Conservation (phyloP, 371 early-diverging fungal species). For the Syncephalastrum contaminatum region DNA sequence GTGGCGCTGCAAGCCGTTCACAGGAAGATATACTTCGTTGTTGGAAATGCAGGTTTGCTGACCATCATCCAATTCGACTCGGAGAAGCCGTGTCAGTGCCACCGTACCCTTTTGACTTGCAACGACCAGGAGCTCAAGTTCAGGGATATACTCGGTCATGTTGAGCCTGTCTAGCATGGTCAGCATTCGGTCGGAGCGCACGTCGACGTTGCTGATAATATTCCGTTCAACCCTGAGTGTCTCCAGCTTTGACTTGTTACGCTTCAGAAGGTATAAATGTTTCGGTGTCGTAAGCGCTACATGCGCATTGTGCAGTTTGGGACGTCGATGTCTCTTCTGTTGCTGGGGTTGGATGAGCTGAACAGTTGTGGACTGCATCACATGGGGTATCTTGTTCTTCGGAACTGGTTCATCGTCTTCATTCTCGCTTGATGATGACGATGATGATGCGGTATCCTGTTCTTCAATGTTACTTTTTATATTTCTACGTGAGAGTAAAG, state of each 20-base stretch:
- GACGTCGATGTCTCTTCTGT: slow-evolving; percentile 11
- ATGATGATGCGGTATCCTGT: too few species aligned
- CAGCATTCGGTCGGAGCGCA: slow-evolving; percentile 33
- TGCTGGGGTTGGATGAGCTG: background rate
- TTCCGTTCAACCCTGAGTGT: slow-evolving; percentile 25
- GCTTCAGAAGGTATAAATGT: slow-evolving; percentile 26
- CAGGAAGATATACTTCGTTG: slow-evolving; percentile 38
- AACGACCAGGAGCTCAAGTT: slow-evolving; percentile 34
- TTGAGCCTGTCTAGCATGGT: slow-evolving; percentile 33
- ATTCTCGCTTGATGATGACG: background rate
- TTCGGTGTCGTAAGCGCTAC: slow-evolving; percentile 35
- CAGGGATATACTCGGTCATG: slow-evolving; percentile 49
- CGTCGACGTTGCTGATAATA: slow-evolving; percentile 26
- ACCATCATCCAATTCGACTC: slow-evolving; percentile 30
- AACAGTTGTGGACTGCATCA: slow-evolving; percentile 5
- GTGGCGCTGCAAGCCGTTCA: slow-evolving; percentile 22
- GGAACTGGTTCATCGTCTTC: slow-evolving; percentile 1
- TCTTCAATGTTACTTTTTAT: too few species aligned
- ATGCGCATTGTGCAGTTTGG: slow-evolving; percentile 12
- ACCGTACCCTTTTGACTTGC: slow-evolving; percentile 51
- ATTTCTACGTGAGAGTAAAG: too few species aligned
- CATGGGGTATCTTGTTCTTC: slow-evolving; percentile 5
- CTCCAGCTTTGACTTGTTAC: slow-evolving; percentile 22
- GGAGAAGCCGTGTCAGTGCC: slow-evolving; percentile 36
- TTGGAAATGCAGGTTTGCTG: slow-evolving; percentile 37